Conservation (phyloP, 148 eudicot species). For the Fagopyrum tataricum region DNA sequence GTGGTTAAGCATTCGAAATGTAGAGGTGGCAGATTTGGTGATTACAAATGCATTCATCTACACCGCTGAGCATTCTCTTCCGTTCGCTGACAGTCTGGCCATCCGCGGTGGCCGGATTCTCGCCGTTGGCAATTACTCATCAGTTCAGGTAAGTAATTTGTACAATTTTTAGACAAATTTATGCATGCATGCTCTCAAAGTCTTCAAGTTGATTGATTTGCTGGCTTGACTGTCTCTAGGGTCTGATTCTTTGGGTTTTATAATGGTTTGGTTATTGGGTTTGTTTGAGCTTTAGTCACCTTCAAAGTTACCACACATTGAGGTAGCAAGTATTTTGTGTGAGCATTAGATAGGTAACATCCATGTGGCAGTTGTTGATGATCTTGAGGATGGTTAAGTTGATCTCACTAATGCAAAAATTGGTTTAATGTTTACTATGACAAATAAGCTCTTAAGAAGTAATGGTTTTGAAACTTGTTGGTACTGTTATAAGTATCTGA, state of each 20-base stretch:
- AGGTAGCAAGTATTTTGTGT: neutral
- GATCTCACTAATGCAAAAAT: neutral
- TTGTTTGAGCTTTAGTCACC: neutral
- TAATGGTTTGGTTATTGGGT: neutral
- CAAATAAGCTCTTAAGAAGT: neutral
- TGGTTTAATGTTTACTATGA: neutral
- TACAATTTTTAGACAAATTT: neutral
- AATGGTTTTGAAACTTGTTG: neutral
- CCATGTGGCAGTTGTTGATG: neutral
- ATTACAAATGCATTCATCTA: conserved; percentile 74
- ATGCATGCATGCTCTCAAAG: neutral
- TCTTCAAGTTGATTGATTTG: neutral
- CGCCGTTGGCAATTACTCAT: conserved; percentile 56
- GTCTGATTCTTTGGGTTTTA: neutral
- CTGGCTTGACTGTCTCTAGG: neutral
- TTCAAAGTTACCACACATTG: neutral
- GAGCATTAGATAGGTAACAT: neutral
- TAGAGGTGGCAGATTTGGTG: conserved; percentile 56
- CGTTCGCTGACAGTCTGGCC: conserved; percentile 78
- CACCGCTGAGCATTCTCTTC: conserved; percentile 67
- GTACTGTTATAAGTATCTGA: neutral
- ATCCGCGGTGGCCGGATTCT: conserved; percentile 48
- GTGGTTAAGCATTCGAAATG: conserved; percentile 13
- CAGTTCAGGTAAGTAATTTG: conserved; percentile 38
- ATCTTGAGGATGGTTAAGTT: neutral